These are phyloP conservation scores for Zygnema circumcarinatum DNA, from an alignment of 139 green algal genomes.

Conservation along the genomic window DNA sequence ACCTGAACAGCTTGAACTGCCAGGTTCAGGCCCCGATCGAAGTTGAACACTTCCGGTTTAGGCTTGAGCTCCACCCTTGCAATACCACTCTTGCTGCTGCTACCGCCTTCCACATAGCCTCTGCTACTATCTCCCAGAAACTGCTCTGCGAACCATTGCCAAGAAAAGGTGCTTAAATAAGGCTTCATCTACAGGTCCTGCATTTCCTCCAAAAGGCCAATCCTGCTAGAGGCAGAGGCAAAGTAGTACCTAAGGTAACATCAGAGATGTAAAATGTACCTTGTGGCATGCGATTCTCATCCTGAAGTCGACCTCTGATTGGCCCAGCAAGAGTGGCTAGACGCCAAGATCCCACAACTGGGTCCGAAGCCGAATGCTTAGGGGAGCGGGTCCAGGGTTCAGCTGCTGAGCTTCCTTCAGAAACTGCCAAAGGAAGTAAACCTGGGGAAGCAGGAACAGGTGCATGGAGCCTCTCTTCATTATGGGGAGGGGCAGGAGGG, in stretches of 20 bases:
- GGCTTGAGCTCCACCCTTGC: conserved; percentile 14
- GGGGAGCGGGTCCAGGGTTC: not conserved
- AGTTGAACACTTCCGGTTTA: conserved; percentile 18
- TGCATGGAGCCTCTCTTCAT: not conserved
- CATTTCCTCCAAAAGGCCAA: too few species aligned
- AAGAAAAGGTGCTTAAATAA: too few species aligned
- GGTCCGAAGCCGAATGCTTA: not conserved
- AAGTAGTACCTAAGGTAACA: too few species aligned
- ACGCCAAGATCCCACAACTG: not conserved
- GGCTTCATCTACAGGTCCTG: too few species aligned
- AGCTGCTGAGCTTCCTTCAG: not conserved
- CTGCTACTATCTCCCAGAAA: not conserved
- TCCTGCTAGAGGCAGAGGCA: too few species aligned
- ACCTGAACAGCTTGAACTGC: conserved; percentile 29
- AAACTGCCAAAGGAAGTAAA: not conserved
- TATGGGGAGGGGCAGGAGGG: not conserved
- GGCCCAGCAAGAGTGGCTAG: not conserved
- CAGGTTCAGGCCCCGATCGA: not conserved
- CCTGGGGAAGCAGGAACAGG: not conserved
- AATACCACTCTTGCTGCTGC: not conserved
- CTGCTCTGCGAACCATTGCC: not conserved
- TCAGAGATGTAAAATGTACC: too few species aligned
- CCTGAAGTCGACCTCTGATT: too few species aligned
- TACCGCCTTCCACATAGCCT: not conserved
- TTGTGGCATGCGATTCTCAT: too few species aligned